Percentiles rank a stretch among this genome's conserved stretches.
Evolutionary conservation across 169 alveolate genomes (phyloP).

Genomic region (Prorocentrum cordatum): DNA sequence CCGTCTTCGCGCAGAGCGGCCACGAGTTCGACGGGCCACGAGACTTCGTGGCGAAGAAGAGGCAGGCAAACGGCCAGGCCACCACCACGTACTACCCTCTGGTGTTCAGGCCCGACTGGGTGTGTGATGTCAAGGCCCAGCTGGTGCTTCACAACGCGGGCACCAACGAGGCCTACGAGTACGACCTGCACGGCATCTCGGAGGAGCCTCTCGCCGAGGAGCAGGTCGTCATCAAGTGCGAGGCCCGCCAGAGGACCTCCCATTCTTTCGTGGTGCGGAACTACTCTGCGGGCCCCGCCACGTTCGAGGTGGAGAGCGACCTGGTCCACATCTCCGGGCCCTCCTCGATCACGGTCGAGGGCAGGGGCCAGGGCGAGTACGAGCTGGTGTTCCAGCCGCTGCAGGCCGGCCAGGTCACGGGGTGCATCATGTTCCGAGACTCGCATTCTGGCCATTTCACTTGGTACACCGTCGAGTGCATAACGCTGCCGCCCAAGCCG

Average conservation of each 20-base stretch:
- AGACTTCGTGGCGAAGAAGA: constrained; percentile 53
- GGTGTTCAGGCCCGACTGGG: constrained; percentile 82
- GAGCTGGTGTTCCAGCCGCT: constrained; percentile 54
- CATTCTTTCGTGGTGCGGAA: constrained; percentile 75
- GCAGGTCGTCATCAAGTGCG: constrained; percentile 81
- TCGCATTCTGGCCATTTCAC: constrained; percentile 61
- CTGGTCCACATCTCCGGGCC: constrained; percentile 72
- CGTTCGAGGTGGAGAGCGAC: constrained; percentile 84
- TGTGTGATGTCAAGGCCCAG: constrained; percentile 73
- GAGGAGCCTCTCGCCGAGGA: constrained; percentile 89
- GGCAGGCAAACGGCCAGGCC: constrained; percentile 78
- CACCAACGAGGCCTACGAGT: constrained; percentile 81
- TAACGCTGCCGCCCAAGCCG: constrained; percentile 81
- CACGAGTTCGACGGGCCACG: constrained; percentile 63
- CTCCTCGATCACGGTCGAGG: neutral
- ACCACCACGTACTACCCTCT: constrained; percentile 78
- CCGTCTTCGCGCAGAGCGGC: constrained; percentile 6
- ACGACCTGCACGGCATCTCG: constrained; percentile 83
- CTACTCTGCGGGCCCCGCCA: constrained; percentile 1
- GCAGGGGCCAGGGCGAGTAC: constrained; percentile 70
- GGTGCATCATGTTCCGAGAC: constrained; percentile 70
- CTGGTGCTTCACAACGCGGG: constrained; percentile 74
- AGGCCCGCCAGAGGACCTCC: constrained; percentile 81
- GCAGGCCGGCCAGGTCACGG: constrained; percentile 71
- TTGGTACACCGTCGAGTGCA: constrained; percentile 78